Percentiles rank a stretch among this genome's conserved stretches.
Evolutionary conservation across 129 eudicot genomes (phyloP).

Genomic region (Sambucus nigra): DNA sequence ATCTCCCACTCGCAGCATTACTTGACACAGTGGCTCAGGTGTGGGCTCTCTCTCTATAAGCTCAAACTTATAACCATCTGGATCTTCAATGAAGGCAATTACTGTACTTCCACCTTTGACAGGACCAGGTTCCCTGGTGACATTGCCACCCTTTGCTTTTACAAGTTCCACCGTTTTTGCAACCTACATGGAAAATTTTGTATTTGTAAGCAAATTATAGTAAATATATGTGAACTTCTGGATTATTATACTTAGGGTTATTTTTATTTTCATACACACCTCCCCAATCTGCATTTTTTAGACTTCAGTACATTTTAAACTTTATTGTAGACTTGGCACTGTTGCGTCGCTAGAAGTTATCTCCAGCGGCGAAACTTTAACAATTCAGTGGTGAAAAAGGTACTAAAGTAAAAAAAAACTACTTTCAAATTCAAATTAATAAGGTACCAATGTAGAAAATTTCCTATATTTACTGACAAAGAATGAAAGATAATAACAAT

Average conservation of each 20-base stretch:
- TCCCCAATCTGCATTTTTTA: too few relatives aligned
- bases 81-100: slow-evolving; percentile 69
- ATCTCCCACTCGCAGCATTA: slow-evolving; percentile 86
- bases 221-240: slow-evolving; percentile 4
- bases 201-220: background rate
- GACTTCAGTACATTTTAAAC: too few relatives aligned
- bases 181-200: slow-evolving; percentile 25
- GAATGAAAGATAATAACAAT: background rate
- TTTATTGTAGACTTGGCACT: too few relatives aligned
- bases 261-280: too few relatives aligned
- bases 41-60: slow-evolving; percentile 65
- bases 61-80: slow-evolving; percentile 84
- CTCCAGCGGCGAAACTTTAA: too few relatives aligned
- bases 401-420: too few relatives aligned
- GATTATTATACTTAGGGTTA: too few relatives aligned
- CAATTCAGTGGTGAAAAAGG: too few relatives aligned
- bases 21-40: slow-evolving; percentile 70
- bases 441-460: too few relatives aligned
- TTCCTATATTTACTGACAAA: too few relatives aligned
- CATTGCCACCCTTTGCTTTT: slow-evolving; percentile 85
- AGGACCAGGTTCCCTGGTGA: slow-evolving; percentile 68
- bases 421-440: too few relatives aligned
- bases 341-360: too few relatives aligned
- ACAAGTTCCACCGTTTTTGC: slow-evolving; percentile 60
- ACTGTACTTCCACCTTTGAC: slow-evolving; percentile 49